Percentiles rank a stretch among this genome's conserved stretches.
phyloP scores from a whole-genome alignment of 805 yeast species.

The Saccharomyces paradoxus region DNA sequence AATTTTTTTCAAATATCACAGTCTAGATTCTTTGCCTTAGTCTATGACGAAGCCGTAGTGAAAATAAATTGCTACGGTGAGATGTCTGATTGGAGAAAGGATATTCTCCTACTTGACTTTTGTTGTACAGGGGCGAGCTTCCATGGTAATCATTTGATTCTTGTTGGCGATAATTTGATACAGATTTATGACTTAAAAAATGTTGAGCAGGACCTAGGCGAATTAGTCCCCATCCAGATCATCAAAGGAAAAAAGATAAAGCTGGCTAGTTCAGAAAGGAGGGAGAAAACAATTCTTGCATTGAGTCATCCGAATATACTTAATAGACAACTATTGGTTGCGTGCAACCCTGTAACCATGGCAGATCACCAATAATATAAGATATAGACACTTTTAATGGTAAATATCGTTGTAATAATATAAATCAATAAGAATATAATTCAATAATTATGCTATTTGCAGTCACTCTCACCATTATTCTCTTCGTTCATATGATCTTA shows the following conservation, averaged over 20 bases:
- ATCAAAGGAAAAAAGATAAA: constrained; percentile 61
- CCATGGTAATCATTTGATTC: constrained; percentile 40
- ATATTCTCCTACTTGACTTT: constrained; percentile 37
- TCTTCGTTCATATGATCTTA: neutral
- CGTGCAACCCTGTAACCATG: constrained; percentile 7
- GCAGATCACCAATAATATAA: neutral
- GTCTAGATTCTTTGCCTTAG: constrained; percentile 46
- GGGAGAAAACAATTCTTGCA: constrained; percentile 34
- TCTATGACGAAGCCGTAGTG: constrained; percentile 64
- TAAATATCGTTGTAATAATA: neutral
- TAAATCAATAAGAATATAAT: neutral
- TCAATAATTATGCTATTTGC: neutral
- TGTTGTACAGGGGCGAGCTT: constrained; percentile 36
- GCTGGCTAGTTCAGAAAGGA: constrained; percentile 33
- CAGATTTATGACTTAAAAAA: constrained; percentile 53
- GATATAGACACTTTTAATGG: neutral
- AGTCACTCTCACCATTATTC: neutral
- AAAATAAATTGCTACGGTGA: constrained; percentile 54
- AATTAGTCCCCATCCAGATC: constrained; percentile 51
- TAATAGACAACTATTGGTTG: constrained; percentile 50
- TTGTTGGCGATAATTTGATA: constrained; percentile 57
- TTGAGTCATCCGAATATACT: constrained; percentile 59
- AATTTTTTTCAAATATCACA: constrained; percentile 56
- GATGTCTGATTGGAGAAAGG: constrained; percentile 35
- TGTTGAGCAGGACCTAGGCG: constrained; percentile 18